These are phyloP conservation scores for Triticum dicoccoides DNA, from an alignment of 176 grass and related monocot genomes.

Conservation along the genomic window DNA sequence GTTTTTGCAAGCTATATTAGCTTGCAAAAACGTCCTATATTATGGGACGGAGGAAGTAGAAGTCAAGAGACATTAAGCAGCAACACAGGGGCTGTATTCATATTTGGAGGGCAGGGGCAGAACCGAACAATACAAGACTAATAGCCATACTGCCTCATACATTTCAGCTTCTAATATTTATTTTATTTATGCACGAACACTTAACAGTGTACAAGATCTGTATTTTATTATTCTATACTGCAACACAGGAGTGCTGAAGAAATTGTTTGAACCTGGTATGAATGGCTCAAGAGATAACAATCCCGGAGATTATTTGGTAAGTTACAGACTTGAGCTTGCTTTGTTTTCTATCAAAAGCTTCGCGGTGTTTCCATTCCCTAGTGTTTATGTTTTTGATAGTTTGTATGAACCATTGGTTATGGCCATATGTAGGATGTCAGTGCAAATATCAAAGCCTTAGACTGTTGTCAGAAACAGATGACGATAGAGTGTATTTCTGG, in stretches of 20 bases:
- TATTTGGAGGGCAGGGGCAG: not conserved
- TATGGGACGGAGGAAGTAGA: not conserved
- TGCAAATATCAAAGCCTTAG: constrained; percentile 40
- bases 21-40: too few relatives aligned
- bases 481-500: constrained; percentile 64
- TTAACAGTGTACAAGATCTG: not conserved
- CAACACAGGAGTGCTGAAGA: constrained; percentile 72
- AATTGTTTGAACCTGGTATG: constrained; percentile 42
- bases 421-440: constrained; percentile 51
- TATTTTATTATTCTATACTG: constrained; percentile 18
- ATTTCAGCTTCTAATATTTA: constrained; percentile 24
- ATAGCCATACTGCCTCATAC: not conserved
- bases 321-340: constrained; percentile 21
- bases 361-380: not conserved
- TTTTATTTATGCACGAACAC: not conserved
- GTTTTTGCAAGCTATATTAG: too few relatives aligned
- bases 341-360: not conserved
- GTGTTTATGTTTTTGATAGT: constrained; percentile 18
- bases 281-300: constrained; percentile 42
- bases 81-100: not conserved
- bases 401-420: constrained; percentile 16
- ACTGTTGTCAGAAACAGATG: constrained; percentile 43
- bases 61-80: constrained; percentile 2
- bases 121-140: not conserved
- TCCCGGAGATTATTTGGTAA: constrained; percentile 43